Percentiles rank a stretch among this genome's conserved stretches.
Conservation (phyloP, 2,329 filamentous ascomycete genomes). For the Macrophomina tecta region DNA sequence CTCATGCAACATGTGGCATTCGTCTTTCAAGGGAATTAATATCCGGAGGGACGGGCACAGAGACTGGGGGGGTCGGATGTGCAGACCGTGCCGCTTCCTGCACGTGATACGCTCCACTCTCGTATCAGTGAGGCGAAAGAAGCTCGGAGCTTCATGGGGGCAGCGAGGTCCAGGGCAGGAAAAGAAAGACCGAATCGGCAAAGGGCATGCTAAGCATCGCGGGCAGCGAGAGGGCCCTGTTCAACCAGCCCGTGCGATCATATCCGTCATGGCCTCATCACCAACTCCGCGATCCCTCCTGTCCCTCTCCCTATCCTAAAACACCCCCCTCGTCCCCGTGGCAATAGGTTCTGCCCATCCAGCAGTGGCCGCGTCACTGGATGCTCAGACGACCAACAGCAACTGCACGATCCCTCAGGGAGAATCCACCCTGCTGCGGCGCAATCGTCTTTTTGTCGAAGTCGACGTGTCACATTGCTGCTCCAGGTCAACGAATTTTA, state of each 20-base stretch:
- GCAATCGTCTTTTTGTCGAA: background rate
- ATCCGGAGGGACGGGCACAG: background rate
- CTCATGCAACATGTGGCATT: background rate
- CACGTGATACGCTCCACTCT: constrained; percentile 23
- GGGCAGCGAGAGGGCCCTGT: constrained; percentile 4
- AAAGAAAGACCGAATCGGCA: background rate
- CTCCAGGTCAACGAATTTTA: background rate
- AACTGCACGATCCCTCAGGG: constrained; percentile 4
- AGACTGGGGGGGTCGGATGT: too few species aligned
- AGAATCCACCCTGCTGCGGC: constrained; percentile 14
- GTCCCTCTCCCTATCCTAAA: background rate
- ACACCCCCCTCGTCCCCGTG: background rate
- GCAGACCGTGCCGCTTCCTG: constrained; percentile 5
- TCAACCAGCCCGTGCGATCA: background rate
- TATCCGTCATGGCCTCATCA: background rate
- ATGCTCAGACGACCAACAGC: background rate
- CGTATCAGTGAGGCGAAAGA: constrained; percentile 7
- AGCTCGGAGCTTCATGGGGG: background rate
- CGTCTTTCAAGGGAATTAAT: background rate
- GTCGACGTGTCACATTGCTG: constrained; percentile 7
- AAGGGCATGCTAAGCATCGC: background rate
- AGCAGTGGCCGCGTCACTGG: constrained; percentile 15
- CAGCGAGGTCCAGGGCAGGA: background rate
- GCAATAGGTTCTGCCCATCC: background rate
- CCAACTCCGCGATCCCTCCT: background rate